Conservation (phyloP, 2,329 filamentous ascomycete species). For the Venturia pyrina region DNA sequence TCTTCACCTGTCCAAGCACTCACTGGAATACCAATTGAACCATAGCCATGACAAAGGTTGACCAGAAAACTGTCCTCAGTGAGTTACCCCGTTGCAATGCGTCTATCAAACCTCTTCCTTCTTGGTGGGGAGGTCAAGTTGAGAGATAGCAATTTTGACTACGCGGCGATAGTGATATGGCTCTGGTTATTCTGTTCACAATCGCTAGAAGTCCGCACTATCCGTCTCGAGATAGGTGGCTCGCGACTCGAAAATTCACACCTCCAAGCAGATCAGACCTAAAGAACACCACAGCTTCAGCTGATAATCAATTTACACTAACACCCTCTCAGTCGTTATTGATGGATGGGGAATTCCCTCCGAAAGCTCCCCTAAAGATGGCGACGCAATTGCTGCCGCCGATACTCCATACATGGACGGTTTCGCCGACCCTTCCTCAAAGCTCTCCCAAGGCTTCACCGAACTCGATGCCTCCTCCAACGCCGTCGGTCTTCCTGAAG, state of each 20-base stretch:
- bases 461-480: constrained; percentile 93
- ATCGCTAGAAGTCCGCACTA: no score
- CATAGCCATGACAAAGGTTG: constrained; percentile 52
- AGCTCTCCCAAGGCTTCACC: constrained; percentile 73
- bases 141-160: no score
- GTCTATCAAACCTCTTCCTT: not conserved
- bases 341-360: constrained; percentile 93
- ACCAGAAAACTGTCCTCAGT: constrained; percentile 62
- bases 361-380: constrained; percentile 69
- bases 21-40: not conserved
- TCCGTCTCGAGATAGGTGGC: no score
- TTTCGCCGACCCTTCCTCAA: constrained; percentile 56
- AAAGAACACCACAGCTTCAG: constrained; percentile 47
- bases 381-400: constrained; percentile 90
- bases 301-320: constrained; percentile 47
- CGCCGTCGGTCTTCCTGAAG: constrained; percentile 90
- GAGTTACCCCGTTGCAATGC: constrained; percentile 31
- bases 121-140: no score
- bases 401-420: constrained; percentile 92
- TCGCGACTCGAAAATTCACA: not conserved
- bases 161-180: no score
- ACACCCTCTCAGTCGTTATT: constrained; percentile 71
- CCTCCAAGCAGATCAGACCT: constrained; percentile 25
- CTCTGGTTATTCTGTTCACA: no score
- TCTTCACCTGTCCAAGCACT: not conserved